These are phyloP conservation scores for Solanum pinnatisectum DNA, from an alignment of 257 asterid genomes.

Conservation along the genomic window DNA sequence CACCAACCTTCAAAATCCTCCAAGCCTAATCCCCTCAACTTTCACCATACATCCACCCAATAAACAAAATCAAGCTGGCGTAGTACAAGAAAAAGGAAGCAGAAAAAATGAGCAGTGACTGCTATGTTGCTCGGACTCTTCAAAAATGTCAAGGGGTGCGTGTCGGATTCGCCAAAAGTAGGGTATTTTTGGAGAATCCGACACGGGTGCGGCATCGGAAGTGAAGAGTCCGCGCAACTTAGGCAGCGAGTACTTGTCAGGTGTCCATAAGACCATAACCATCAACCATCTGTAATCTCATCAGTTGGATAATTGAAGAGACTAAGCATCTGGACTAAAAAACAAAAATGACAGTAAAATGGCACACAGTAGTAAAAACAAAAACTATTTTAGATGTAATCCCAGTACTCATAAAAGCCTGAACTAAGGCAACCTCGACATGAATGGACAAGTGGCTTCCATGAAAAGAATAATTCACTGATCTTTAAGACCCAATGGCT, in stretches of 20 bases:
- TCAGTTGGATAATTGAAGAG: background rate
- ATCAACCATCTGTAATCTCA: background rate
- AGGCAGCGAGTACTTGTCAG: background rate
- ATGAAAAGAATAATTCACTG: background rate
- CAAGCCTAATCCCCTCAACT: background rate
- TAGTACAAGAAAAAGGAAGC: background rate
- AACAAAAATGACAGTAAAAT: background rate
- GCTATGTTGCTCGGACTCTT: too few relatives aligned
- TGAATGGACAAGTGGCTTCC: background rate
- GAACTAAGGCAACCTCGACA: background rate
- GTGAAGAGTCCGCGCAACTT: too few relatives aligned
- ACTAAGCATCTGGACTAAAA: background rate
- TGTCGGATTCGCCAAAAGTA: too few relatives aligned
- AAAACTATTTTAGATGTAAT: background rate
- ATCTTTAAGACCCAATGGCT: background rate
- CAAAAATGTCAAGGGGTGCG: too few relatives aligned
- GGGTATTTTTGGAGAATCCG: too few relatives aligned
- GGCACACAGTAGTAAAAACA: background rate
- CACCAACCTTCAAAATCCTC: background rate
- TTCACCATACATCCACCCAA: background rate
- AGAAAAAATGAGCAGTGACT: background rate
- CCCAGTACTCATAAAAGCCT: background rate
- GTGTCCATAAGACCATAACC: background rate
- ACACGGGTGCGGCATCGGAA: too few relatives aligned
- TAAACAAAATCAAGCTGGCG: background rate